Evolutionary conservation across 2,329 filamentous ascomycete species (phyloP), one percentile per base, ranked within the genome.

Genomic region (Xylaria sp.): DNA sequence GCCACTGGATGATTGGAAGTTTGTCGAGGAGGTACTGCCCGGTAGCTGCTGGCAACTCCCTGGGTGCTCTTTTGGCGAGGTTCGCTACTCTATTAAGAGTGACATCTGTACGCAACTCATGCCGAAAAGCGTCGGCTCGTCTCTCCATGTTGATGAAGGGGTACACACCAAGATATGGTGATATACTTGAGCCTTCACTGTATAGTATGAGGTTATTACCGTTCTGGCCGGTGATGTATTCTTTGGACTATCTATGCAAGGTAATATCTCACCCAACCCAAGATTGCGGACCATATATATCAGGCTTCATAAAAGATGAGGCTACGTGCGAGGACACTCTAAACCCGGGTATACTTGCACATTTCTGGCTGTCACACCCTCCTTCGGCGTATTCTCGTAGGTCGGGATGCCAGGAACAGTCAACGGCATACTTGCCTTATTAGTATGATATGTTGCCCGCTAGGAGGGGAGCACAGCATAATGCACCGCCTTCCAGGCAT

Each of bases 1-100:
- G 73, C 85, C 85, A 88, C 45, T 82, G 78, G 7, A 84, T 70
- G 39, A 87, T 81, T 1, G 85, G 85, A 2, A 85, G 72, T 65
- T 87, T 88, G 56, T 85, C 82, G 29, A 78, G 56, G 6, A 83
- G 70, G 62, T 88, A 88, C 45, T 83, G 76, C 4, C 69, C 74
- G 1, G 82, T 72, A 7, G 78, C 80, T 2, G 78, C 76, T 0
- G 85, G 84, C 0, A 85, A 59, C n/a, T 68, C 69, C 26, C 55
- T 59, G 7, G 67, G 67, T n/a, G 68, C 65, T 5, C 57, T 56
- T 26, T 52, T 57, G 40, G 69, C 61, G 17, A 73, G 69, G 2
- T 66, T 62, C 21, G 64, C 66, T 5, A 65, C 67, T 44, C 68
- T 65, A 20, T 69, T 71, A 53, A 74, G 69, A 37, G 71, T 76